These are phyloP conservation scores for Paecilomyces sp. DNA, from an alignment of 2,329 filamentous ascomycete genomes.

Conservation along the genomic window DNA sequence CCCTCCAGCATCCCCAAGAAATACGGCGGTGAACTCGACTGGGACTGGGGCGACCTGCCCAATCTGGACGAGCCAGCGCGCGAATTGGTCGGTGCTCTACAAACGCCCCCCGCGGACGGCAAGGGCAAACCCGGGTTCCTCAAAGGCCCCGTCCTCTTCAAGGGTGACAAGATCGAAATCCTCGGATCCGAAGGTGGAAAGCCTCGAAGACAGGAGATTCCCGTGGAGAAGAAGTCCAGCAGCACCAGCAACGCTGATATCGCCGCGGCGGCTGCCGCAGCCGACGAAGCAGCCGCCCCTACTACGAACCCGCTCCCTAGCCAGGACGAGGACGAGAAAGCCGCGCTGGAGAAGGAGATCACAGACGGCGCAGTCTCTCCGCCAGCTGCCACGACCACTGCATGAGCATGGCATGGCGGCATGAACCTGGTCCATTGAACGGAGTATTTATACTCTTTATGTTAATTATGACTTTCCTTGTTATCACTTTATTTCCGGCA, in stretches of 20 bases:
- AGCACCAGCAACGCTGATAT: not conserved
- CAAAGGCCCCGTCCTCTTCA: slow-evolving; percentile 30
- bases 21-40: slow-evolving; percentile 84
- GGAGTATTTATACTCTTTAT: too few species aligned
- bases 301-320: not conserved
- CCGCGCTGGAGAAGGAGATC: not conserved
- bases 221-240: slow-evolving; percentile 11
- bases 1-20: slow-evolving; percentile 75
- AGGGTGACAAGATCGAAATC: slow-evolving; percentile 24
- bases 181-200: slow-evolving; percentile 28
- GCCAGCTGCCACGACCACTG: not conserved
- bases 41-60: slow-evolving; percentile 68
- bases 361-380: not conserved
- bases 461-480: too few species aligned
- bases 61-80: slow-evolving; percentile 54
- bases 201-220: slow-evolving; percentile 18
- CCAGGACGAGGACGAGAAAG: not conserved
- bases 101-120: slow-evolving; percentile 18
- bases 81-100: slow-evolving; percentile 22
- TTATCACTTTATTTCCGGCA: too few species aligned
- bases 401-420: not conserved
- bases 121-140: slow-evolving; percentile 19
- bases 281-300: not conserved
- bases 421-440: too few species aligned
- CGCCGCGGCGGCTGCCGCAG: not conserved